phyloP scores from a whole-genome alignment of 169 alveolate species.

The Plasmodium gaboni region DNA sequence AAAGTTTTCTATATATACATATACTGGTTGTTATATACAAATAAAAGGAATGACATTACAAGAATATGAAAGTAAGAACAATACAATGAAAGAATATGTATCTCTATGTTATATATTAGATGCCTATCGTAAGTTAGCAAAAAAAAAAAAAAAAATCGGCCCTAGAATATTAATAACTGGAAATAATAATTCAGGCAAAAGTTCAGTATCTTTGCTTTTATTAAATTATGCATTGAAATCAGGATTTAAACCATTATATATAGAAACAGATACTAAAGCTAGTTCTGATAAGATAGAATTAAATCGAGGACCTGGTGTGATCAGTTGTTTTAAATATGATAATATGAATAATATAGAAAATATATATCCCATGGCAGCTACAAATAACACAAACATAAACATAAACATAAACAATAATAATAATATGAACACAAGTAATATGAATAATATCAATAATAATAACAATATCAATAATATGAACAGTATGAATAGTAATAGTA shows the following conservation, averaged over 20 bases:
- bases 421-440: neutral
- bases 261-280: constrained; percentile 90
- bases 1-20: constrained; percentile 89
- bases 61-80: constrained; percentile 91
- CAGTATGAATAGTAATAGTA: no score
- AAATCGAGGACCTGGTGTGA: constrained; percentile 49
- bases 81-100: constrained; percentile 88
- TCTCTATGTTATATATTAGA: constrained; percentile 85
- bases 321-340: constrained; percentile 67
- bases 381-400: neutral
- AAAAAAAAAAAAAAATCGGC: constrained; percentile 85
- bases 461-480: no score
- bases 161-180: constrained; percentile 92
- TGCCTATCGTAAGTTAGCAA: constrained; percentile 88
- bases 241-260: constrained; percentile 89
- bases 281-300: constrained; percentile 40
- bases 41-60: constrained; percentile 89
- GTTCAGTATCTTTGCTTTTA: constrained; percentile 87
- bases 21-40: constrained; percentile 91
- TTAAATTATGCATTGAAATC: constrained; percentile 89
- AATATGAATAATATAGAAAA: constrained; percentile 3
- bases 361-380: neutral
- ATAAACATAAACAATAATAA: no score
- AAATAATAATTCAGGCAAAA: constrained; percentile 90
- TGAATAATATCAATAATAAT: neutral